Base-by-base conservation (phyloP, 192 early-diverging fungal genomes). In the Coemansia sp. region DNA sequence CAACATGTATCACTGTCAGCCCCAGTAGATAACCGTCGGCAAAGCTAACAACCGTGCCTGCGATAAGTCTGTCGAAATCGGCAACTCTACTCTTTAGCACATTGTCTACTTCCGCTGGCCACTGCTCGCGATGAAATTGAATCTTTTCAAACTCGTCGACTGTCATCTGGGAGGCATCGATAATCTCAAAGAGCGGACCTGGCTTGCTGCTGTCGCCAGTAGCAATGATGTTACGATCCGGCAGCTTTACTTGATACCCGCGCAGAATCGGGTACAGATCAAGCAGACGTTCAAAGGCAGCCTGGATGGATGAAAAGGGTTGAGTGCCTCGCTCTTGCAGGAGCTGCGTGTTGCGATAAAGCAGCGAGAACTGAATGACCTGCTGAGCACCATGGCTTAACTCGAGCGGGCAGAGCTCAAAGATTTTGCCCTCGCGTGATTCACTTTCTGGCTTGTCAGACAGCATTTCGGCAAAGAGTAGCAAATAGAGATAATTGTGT, bases 131-230 rank as follows among this genome's bases (percentile, higher is more conserved):
- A 24, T 54, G 22, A 27, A 54, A 54, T 3, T 54, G 20, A 1
- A 54, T 24, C 24, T 54, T 54, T 29, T 22, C 52, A 54, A 54
- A 54, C 52, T 54, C 52, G 52, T 24, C 24, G 52, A 54, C 52
- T 12, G 52, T 54, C 52, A 54, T 54, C 20, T 54, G 22, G 1
- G 52, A 24, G 3, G 52, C 52, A 3, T 54, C 52, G 22, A 12
- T 12, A 13, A 27, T 54, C 20, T 54, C 52, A 54, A 54, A 54
- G 22, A 54, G 52, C 52, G 52, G 52, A 1, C 24, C 52, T 27
- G 20, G 52, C 22, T 54, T 54, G 22, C 8, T 24, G 52, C 12
- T 54, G 24, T 54, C 52, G 0, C 42, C 24, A 12, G 52, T 24
- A 27, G 52, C 20, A 24, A 54, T 54, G 24, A 54, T 31, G 52